Conservation (phyloP, 768 basidiomycete species). For the Favolaschia claudopus region DNA sequence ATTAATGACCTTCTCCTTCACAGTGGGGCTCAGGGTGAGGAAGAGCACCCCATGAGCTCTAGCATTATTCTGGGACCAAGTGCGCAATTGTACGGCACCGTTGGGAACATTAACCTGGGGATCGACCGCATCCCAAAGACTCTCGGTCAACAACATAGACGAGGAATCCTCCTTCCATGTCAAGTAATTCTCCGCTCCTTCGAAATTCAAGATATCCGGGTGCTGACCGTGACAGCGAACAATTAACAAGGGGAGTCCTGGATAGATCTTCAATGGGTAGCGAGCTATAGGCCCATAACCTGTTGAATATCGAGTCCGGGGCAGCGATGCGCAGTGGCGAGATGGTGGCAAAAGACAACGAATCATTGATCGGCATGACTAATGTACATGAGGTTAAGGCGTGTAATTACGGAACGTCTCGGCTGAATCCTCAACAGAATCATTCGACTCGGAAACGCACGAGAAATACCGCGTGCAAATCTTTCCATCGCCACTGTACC, state of each 20-base stretch:
- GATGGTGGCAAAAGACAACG: too few species aligned
- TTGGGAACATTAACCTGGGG: background rate
- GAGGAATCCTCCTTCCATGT: background rate
- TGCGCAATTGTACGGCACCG: background rate
- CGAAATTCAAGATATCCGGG: background rate
- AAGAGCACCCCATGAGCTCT: background rate
- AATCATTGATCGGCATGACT: too few species aligned
- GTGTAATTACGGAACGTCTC: too few species aligned
- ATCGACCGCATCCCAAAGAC: background rate
- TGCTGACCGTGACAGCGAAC: constrained; percentile 9
- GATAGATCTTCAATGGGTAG: too few species aligned
- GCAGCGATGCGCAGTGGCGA: too few species aligned
- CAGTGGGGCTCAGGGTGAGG: background rate
- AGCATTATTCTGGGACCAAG: background rate
- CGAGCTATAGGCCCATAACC: too few species aligned
- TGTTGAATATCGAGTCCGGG: too few species aligned
- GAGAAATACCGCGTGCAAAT: too few species aligned
- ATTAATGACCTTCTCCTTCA: background rate
- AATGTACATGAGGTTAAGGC: too few species aligned
- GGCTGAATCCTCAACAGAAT: too few species aligned
- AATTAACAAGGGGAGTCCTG: background rate
- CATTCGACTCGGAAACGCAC: too few species aligned
- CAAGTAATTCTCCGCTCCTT: background rate
- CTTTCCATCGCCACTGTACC: too few species aligned
- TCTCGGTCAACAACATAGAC: background rate